These are phyloP conservation scores for Microsporum ferrugineum DNA, from an alignment of 2,329 filamentous ascomycete species.

Conservation along the genomic window DNA sequence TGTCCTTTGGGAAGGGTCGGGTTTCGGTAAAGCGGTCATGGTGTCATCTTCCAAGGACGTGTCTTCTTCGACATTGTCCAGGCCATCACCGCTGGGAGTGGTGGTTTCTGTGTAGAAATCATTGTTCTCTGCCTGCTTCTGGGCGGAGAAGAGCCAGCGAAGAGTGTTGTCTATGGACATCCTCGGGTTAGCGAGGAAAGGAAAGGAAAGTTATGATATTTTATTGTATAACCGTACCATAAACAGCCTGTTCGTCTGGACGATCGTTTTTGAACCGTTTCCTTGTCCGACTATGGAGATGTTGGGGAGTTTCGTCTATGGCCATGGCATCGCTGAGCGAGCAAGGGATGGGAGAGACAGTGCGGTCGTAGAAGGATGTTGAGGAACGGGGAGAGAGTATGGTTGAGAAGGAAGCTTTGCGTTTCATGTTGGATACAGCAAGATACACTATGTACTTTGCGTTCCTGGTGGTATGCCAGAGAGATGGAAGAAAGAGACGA, in stretches of 20 bases:
- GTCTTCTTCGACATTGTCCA: slow-evolving; percentile 1
- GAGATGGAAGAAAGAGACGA: background rate
- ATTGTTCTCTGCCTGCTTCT: slow-evolving; percentile 22
- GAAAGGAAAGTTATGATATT: background rate
- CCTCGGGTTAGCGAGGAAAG: slow-evolving; percentile 13
- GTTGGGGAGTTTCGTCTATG: slow-evolving; percentile 25
- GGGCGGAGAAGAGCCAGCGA: slow-evolving; percentile 32
- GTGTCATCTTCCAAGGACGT: slow-evolving; percentile 12
- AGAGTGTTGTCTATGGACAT: slow-evolving; percentile 29
- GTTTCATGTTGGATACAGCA: slow-evolving; percentile 42
- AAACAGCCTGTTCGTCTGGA: slow-evolving; percentile 45
- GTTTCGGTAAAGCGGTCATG: slow-evolving; percentile 16
- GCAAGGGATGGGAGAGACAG: slow-evolving; percentile 17
- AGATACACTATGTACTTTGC: background rate
- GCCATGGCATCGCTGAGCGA: slow-evolving; percentile 19
- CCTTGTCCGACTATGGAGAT: slow-evolving; percentile 46
- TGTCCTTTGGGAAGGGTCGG: slow-evolving; percentile 32
- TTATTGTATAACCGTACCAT: slow-evolving; percentile 33
- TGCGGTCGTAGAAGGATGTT: slow-evolving; percentile 19
- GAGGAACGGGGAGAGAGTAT: slow-evolving; percentile 33
- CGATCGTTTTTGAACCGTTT: slow-evolving; percentile 49
- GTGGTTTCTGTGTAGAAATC: slow-evolving; percentile 11
- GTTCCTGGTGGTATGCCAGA: background rate
- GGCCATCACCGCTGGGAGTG: background rate
- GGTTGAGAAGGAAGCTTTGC: slow-evolving; percentile 45